A percentile compares a stretch with the other conserved stretches of the same genome.
Evolutionary conservation across 176 grass and related monocot genomes (phyloP).

Genomic region (Hsuehochloa calcarea): DNA sequence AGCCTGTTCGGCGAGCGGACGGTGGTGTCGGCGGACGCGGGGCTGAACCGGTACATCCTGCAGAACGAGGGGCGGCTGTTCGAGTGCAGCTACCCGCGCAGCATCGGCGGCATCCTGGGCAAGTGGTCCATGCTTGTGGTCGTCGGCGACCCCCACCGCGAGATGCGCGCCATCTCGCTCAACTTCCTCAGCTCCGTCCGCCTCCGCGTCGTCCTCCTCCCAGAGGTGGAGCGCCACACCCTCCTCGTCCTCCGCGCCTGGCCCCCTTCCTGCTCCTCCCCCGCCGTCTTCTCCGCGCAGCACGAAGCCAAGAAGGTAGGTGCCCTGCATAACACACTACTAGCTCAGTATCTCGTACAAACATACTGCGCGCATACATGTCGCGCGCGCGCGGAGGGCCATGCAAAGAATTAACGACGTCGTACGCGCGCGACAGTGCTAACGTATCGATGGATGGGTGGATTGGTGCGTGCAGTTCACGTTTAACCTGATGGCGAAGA

Average conservation of each 20-base stretch:
- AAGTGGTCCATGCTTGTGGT: conserved; percentile 95
- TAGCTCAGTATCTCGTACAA: background rate
- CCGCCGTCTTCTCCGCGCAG: conserved; percentile 68
- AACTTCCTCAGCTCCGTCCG: conserved; percentile 87
- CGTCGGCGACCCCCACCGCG: conserved; percentile 64
- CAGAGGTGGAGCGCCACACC: conserved; percentile 82
- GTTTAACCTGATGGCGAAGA: conserved; percentile 98
- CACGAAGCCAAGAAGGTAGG: conserved; percentile 86
- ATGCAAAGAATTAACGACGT: background rate
- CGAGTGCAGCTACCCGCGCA: conserved; percentile 92
- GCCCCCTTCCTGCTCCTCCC: background rate
- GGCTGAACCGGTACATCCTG: conserved; percentile 84
- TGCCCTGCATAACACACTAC: background rate
- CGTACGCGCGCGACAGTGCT: background rate
- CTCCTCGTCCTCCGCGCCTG: conserved; percentile 62
- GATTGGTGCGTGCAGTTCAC: conserved; percentile 64
- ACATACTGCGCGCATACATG: background rate
- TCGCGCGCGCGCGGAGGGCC: background rate
- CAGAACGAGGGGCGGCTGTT: conserved; percentile 89
- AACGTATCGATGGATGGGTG: background rate
- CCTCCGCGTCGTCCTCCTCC: conserved; percentile 67
- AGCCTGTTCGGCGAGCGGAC: conserved; percentile 83
- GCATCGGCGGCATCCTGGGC: conserved; percentile 86
- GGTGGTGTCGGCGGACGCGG: conserved; percentile 86
- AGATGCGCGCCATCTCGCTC: conserved; percentile 84